phyloP scores from a whole-genome alignment of 495 filamentous ascomycete genomes.

The Wilcoxina mikolae region DNA sequence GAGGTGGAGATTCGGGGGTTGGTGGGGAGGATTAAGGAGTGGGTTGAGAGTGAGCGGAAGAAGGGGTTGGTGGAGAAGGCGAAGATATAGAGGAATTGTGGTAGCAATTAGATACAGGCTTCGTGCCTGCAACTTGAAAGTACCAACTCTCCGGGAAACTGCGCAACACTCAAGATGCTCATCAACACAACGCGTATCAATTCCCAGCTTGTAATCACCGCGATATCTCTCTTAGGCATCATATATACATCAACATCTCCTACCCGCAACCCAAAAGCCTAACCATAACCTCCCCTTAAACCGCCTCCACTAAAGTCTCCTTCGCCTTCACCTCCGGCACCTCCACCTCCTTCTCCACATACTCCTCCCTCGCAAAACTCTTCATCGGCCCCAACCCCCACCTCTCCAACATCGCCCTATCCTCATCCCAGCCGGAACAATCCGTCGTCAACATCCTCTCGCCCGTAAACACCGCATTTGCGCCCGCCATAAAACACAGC shows the following conservation, averaged over 20 bases:
- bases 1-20: slow-evolving; percentile 9
- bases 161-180: too few species aligned
- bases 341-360: background rate
- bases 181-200: too few species aligned
- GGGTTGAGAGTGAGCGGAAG: slow-evolving; percentile 8
- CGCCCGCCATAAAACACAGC: slow-evolving; percentile 69
- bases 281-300: background rate
- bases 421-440: slow-evolving; percentile 78
- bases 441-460: slow-evolving; percentile 87
- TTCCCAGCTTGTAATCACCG: too few species aligned
- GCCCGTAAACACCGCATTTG: slow-evolving; percentile 78
- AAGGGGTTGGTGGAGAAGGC: background rate
- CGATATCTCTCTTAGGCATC: too few species aligned
- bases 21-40: slow-evolving; percentile 8
- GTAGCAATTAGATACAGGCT: too few species aligned
- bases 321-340: background rate
- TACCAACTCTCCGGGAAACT: too few species aligned
- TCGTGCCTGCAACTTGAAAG: too few species aligned
- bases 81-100: background rate
- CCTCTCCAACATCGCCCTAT: slow-evolving; percentile 58
- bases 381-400: slow-evolving; percentile 65
- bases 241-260: too few species aligned
- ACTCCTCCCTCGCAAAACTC: slow-evolving; percentile 29
- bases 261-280: background rate
- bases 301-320: background rate